These are phyloP conservation scores for Quillaja saponaria DNA, from an alignment of 306 rosid species.

Conservation along the genomic window DNA sequence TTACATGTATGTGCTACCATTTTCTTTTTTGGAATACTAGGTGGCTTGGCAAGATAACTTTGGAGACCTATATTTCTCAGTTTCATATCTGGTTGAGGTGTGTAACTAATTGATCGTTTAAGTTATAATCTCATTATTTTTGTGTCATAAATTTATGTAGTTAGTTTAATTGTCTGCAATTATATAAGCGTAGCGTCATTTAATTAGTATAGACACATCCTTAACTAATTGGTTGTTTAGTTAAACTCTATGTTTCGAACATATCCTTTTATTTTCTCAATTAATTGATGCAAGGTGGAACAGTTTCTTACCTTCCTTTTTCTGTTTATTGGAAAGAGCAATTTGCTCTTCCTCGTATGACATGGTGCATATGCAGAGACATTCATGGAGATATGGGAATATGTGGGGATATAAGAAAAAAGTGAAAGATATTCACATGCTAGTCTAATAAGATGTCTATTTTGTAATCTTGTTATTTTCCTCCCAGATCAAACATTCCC, in stretches of 20 bases:
- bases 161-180: not conserved
- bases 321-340: not conserved
- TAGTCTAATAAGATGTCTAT: slow-evolving; percentile 8
- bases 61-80: slow-evolving; percentile 98
- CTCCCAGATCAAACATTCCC: slow-evolving; percentile 80
- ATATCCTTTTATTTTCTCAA: not conserved
- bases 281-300: not conserved
- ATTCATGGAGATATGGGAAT: no score
- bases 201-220: no score
- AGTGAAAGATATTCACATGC: slow-evolving; percentile 1
- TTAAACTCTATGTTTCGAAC: not conserved
- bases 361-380: not conserved
- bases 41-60: slow-evolving; percentile 98
- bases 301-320: not conserved
- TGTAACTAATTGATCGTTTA: slow-evolving; percentile 27
- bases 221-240: not conserved
- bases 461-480: slow-evolving; percentile 27
- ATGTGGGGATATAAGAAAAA: not conserved
- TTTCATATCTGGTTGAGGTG: slow-evolving; percentile 99
- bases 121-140: not conserved
- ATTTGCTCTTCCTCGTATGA: not conserved
- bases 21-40: slow-evolving; percentile 47
- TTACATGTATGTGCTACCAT: slow-evolving; percentile 16
- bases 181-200: not conserved
- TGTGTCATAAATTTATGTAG: not conserved